Conservation (phyloP, 2,329 filamentous ascomycete genomes). For the Verticillium klebahnii region DNA sequence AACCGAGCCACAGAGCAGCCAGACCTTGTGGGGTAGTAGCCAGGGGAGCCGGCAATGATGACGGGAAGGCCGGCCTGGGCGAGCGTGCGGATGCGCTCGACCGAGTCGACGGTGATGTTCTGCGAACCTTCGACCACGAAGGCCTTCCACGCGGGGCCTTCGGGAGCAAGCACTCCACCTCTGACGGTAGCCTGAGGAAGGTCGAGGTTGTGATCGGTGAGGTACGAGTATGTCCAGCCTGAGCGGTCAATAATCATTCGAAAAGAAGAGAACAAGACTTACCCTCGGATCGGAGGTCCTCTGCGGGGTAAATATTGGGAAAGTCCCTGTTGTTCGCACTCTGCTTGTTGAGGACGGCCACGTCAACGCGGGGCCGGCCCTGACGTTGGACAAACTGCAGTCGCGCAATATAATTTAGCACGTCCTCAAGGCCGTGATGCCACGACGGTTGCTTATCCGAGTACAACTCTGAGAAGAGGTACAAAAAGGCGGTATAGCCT, state of each 20-base stretch:
- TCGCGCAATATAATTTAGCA: conserved; percentile 30
- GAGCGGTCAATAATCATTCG: background rate
- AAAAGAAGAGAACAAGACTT: background rate
- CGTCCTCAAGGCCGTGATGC: conserved; percentile 20
- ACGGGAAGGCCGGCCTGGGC: conserved; percentile 35
- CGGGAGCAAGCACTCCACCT: conserved; percentile 29
- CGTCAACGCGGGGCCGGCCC: conserved; percentile 23
- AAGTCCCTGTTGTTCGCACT: background rate
- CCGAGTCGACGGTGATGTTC: conserved; percentile 27
- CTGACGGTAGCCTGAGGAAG: conserved; percentile 30
- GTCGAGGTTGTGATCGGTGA: conserved; percentile 37
- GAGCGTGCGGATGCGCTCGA: conserved; percentile 25
- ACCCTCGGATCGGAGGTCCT: background rate
- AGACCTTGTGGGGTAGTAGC: background rate
- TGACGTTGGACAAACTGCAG: conserved; percentile 30
- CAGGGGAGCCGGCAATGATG: conserved; percentile 23
- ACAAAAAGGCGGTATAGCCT: conserved; percentile 37
- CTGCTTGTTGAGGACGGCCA: conserved; percentile 5
- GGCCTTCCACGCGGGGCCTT: conserved; percentile 35
- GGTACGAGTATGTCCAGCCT: conserved; percentile 38
- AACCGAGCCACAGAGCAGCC: background rate
- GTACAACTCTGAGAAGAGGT: conserved; percentile 34
- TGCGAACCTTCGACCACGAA: conserved; percentile 32
- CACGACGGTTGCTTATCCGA: conserved; percentile 34
- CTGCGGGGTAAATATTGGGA: background rate